Evolutionary conservation across 2,329 filamentous ascomycete genomes (phyloP).

Genomic region (Didymella sp.): DNA sequence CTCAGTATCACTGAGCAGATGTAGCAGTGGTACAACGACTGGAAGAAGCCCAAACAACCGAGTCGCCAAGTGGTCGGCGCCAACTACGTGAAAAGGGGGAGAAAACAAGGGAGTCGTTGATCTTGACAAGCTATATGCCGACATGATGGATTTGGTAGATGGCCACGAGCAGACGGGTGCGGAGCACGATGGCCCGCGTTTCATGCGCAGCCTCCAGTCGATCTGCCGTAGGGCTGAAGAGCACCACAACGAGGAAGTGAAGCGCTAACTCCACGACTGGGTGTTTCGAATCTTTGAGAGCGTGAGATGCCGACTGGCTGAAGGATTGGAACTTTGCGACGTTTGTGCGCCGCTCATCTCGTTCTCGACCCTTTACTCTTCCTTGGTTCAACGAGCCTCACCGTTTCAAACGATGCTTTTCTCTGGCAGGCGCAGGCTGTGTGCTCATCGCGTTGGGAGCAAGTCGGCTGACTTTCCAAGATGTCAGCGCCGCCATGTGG

Average conservation of each 20-base stretch:
- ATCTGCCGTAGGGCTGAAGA: conserved; percentile 21
- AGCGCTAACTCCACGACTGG: conserved; percentile 2
- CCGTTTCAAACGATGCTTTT: background rate
- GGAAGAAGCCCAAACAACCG: background rate
- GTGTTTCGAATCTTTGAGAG: conserved; percentile 6
- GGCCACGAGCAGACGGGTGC: conserved; percentile 20
- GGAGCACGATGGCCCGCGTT: conserved; percentile 26
- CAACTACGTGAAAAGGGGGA: background rate
- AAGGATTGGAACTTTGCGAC: background rate
- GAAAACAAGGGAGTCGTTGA: background rate
- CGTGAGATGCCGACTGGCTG: conserved; percentile 5
- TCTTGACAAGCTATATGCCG: conserved; percentile 10
- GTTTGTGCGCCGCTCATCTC: background rate
- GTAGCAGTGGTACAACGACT: background rate
- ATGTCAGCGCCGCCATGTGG: background rate
- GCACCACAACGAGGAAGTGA: conserved; percentile 2
- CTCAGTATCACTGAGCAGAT: background rate
- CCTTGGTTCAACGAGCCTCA: background rate
- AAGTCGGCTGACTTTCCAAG: background rate
- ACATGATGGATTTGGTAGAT: conserved; percentile 13
- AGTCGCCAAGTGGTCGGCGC: background rate
- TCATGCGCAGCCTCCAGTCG: conserved; percentile 16
- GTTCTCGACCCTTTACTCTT: background rate
- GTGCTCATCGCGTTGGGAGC: background rate
- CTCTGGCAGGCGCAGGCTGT: background rate